These are phyloP conservation scores for Calonectria naviculata DNA, from an alignment of 2,329 filamentous ascomycete genomes.

Conservation along the genomic window DNA sequence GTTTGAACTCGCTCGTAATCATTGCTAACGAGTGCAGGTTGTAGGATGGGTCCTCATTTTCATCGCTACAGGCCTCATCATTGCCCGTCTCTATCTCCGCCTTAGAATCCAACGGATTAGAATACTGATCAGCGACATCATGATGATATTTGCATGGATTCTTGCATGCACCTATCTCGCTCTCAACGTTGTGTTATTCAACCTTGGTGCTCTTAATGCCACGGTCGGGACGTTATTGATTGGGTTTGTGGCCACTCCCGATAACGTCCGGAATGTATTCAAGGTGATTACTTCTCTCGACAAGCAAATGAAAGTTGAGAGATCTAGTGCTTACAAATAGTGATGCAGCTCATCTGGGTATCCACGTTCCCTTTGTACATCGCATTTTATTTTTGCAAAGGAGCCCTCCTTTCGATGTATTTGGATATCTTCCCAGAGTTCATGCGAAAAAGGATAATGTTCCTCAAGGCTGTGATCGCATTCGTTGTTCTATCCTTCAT, in stretches of 20 bases:
- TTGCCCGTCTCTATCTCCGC: slow-evolving; percentile 7
- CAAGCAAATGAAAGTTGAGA: no score
- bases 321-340: not conserved
- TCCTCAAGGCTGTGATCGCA: not conserved
- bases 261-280: not conserved
- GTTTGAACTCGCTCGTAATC: no score
- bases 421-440: slow-evolving; percentile 6
- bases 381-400: slow-evolving; percentile 9
- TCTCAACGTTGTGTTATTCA: not conserved
- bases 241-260: not conserved
- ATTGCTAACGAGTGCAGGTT: not conserved
- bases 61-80: not conserved
- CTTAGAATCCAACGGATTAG: not conserved
- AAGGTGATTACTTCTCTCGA: not conserved
- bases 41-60: not conserved
- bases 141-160: not conserved
- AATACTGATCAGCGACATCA: not conserved
- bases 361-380: not conserved
- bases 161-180: not conserved
- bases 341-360: not conserved
- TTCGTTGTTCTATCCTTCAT: not conserved
- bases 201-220: not conserved
- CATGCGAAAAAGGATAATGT: slow-evolving; percentile 9
- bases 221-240: not conserved
- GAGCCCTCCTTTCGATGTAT: slow-evolving; percentile 14